Percentiles rank a stretch among this genome's conserved stretches.
Evolutionary conservation across 306 rosid species (phyloP).

Genomic region (Inga oerstediana): DNA sequence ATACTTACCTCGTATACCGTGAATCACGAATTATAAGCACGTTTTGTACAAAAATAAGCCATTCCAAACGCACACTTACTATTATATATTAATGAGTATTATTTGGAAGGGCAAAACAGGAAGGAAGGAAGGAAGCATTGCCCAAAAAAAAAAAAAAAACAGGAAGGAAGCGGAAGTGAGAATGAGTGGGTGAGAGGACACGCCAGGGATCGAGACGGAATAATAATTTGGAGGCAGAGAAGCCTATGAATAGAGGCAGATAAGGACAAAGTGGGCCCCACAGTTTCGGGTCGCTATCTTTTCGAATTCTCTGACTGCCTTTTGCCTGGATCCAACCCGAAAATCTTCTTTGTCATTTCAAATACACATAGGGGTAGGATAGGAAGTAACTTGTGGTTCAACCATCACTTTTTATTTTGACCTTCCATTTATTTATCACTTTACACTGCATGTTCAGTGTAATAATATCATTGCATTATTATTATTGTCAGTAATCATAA

Average conservation of each 20-base stretch:
- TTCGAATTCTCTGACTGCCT: background rate
- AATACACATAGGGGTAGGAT: background rate
- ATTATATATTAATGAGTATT: background rate
- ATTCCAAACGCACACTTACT: no score
- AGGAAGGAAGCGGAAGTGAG: background rate
- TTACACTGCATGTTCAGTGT: no score
- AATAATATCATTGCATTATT: no score
- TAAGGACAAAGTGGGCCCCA: slow-evolving; percentile 32
- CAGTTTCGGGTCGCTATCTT: background rate
- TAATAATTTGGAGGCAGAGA: background rate
- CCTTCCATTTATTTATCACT: background rate
- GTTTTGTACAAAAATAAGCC: no score
- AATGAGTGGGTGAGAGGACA: slow-evolving; percentile 23
- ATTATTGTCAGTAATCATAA: no score
- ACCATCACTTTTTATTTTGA: background rate
- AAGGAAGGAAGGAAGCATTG: no score
- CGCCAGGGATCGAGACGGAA: slow-evolving; percentile 17
- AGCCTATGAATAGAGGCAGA: background rate
- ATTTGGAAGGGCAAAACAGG: background rate
- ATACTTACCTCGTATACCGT: no score
- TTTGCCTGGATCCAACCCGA: slow-evolving; percentile 47
- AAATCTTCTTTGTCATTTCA: background rate
- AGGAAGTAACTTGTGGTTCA: background rate
- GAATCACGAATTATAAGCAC: no score
- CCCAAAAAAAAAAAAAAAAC: no score